These are phyloP conservation scores for Cyathus olla DNA, from an alignment of 1,284 basidiomycete species.

Conservation along the genomic window DNA sequence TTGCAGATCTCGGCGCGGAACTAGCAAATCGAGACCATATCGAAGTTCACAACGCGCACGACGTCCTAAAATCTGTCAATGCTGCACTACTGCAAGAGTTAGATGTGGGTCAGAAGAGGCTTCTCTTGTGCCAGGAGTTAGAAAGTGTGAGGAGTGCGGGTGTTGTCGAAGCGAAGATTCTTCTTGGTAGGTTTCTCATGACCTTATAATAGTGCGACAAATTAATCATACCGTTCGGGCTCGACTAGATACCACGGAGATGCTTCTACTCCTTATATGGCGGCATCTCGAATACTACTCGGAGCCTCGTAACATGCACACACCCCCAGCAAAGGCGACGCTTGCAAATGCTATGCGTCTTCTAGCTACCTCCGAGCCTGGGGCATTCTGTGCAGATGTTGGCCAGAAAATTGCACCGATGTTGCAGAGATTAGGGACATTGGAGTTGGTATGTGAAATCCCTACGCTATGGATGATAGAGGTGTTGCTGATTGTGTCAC, in stretches of 20 bases:
- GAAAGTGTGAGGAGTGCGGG: slow-evolving; percentile 57
- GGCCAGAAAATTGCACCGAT: slow-evolving; percentile 61
- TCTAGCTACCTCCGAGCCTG: slow-evolving; percentile 62
- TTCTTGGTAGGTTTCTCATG: slow-evolving; percentile 53
- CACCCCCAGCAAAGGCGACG: slow-evolving; percentile 49
- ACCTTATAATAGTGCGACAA: not conserved
- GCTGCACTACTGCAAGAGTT: slow-evolving; percentile 68
- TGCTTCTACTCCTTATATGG: slow-evolving; percentile 88
- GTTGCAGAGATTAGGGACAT: slow-evolving; percentile 57
- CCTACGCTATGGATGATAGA: too few relatives aligned
- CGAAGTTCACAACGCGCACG: slow-evolving; percentile 76
- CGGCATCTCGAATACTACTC: slow-evolving; percentile 82
- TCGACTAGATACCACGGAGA: slow-evolving; percentile 78
- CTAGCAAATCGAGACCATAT: slow-evolving; percentile 79
- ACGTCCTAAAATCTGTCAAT: slow-evolving; percentile 72
- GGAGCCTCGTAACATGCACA: slow-evolving; percentile 46
- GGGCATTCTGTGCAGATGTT: slow-evolving; percentile 65
- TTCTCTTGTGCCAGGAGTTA: slow-evolving; percentile 71
- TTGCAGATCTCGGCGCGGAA: slow-evolving; percentile 77
- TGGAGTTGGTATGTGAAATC: slow-evolving; percentile 67
- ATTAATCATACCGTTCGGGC: not conserved
- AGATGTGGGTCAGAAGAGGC: slow-evolving; percentile 74
- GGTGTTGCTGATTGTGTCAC: slow-evolving; percentile 4
- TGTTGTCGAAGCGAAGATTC: slow-evolving; percentile 60
- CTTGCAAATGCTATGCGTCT: slow-evolving; percentile 65